Conservation (phyloP, 768 basidiomycete genomes). For the Tulasnella sp. region DNA sequence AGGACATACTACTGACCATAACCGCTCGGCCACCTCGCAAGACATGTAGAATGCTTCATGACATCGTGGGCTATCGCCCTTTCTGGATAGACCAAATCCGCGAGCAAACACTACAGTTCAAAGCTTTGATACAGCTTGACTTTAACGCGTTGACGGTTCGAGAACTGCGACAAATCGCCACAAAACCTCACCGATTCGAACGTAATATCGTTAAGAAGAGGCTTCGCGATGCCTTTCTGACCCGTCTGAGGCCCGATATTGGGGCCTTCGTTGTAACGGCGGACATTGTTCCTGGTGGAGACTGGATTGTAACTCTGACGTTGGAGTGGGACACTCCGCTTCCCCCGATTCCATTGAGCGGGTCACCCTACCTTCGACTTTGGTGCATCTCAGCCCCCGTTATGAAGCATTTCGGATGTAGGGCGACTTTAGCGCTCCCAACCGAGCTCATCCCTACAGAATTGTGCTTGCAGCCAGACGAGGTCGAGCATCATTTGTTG, state of each 20-base stretch:
- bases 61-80: neutral
- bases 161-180: neutral
- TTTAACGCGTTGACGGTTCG: neutral
- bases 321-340: neutral
- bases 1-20: too few species aligned
- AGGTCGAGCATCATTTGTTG: too few species aligned
- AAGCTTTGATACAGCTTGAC: neutral
- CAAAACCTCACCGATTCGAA: conserved; percentile 2
- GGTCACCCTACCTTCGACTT: neutral
- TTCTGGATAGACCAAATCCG: neutral
- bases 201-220: neutral
- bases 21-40: too few species aligned
- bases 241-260: neutral
- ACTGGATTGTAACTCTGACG: neutral
- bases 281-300: neutral
- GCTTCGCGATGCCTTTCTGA: neutral
- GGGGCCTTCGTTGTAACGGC: neutral
- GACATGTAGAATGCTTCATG: too few species aligned
- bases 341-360: too few species aligned
- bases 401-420: neutral
- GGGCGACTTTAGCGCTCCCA: neutral
- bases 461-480: neutral
- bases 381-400: neutral
- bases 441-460: neutral
- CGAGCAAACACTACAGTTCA: neutral